Conservation (phyloP, 495 filamentous ascomycete genomes). For the Aspergillus sparsus region DNA sequence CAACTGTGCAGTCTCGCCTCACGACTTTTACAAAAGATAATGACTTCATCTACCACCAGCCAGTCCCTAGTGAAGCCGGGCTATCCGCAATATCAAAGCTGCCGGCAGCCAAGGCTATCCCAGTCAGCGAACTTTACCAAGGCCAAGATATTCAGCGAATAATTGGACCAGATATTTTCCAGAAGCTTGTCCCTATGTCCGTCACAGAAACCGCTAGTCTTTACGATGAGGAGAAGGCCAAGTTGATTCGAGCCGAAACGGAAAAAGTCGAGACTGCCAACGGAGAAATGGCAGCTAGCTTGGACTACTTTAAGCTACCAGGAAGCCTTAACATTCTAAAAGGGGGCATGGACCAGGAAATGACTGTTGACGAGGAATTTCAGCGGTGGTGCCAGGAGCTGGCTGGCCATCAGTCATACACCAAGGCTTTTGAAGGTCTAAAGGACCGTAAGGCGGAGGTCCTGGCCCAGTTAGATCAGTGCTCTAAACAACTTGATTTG, state of each 20-base stretch:
- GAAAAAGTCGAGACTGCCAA: constrained; percentile 90
- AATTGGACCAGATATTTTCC: constrained; percentile 95
- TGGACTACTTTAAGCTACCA: constrained; percentile 92
- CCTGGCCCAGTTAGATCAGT: constrained; percentile 67
- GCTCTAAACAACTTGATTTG: constrained; percentile 85
- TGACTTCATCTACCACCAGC: constrained; percentile 97
- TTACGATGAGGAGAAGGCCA: constrained; percentile 98
- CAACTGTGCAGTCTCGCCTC: constrained; percentile 78
- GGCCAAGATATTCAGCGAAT: constrained; percentile 96
- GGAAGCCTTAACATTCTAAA: constrained; percentile 88
- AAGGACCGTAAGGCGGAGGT: constrained; percentile 76
- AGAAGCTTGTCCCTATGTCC: constrained; percentile 93
- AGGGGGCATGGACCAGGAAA: constrained; percentile 88
- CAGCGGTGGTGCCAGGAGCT: constrained; percentile 91
- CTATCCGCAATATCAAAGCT: constrained; percentile 83
- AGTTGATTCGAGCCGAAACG: constrained; percentile 88
- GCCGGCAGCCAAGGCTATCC: constrained; percentile 96
- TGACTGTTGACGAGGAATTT: constrained; percentile 87
- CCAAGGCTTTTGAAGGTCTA: constrained; percentile 72
- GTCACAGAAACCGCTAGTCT: constrained; percentile 96
- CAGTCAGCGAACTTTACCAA: constrained; percentile 93
- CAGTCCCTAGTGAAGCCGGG: constrained; percentile 79
- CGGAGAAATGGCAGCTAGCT: constrained; percentile 90
- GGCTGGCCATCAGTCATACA: constrained; percentile 75
- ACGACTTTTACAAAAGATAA: constrained; percentile 83